Evolutionary conservation across 2,329 filamentous ascomycete genomes (phyloP).

Genomic region (Aspergillus sp.): DNA sequence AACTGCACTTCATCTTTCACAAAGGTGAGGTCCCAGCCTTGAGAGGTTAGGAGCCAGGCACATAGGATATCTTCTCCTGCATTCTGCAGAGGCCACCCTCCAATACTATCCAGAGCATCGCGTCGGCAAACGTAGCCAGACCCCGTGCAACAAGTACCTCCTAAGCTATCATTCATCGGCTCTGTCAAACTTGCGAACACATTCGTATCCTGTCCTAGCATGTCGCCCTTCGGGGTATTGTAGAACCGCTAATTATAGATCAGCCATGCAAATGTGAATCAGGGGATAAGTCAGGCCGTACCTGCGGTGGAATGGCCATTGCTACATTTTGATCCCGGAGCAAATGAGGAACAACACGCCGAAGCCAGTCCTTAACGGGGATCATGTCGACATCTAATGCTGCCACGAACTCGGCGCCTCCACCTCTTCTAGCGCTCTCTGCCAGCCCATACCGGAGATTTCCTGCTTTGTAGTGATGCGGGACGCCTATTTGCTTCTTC

Average conservation of each 20-base stretch:
- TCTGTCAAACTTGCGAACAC: too few relatives aligned
- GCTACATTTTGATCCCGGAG: conserved; percentile 48
- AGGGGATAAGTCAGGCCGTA: too few relatives aligned
- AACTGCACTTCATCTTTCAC: conserved; percentile 61
- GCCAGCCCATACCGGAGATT: conserved; percentile 63
- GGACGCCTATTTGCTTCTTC: conserved; percentile 39
- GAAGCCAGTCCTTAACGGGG: conserved; percentile 60
- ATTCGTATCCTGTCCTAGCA: too few relatives aligned
- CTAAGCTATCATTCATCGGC: too few relatives aligned
- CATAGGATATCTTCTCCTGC: conserved; percentile 62
- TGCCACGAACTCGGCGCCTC: conserved; percentile 60
- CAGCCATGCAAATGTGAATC: too few relatives aligned
- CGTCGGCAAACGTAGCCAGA: conserved; percentile 62
- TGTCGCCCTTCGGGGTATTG: too few relatives aligned
- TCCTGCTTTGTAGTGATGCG: conserved; percentile 62
- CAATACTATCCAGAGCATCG: conserved; percentile 60
- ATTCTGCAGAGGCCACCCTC: conserved; percentile 61
- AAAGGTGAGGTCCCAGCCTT: conserved; percentile 63
- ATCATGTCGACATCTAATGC: conserved; percentile 69
- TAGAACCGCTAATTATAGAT: too few relatives aligned
- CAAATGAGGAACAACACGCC: conserved; percentile 59
- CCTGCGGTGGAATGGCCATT: too few relatives aligned
- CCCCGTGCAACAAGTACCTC: conserved; percentile 50
- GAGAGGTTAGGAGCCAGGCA: conserved; percentile 58
- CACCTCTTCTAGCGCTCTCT: conserved; percentile 53